Percentiles rank a stretch among this genome's conserved stretches.
phyloP scores from a whole-genome alignment of 108 stramenopile species.

The Cylindrotheca fusiformis region DNA sequence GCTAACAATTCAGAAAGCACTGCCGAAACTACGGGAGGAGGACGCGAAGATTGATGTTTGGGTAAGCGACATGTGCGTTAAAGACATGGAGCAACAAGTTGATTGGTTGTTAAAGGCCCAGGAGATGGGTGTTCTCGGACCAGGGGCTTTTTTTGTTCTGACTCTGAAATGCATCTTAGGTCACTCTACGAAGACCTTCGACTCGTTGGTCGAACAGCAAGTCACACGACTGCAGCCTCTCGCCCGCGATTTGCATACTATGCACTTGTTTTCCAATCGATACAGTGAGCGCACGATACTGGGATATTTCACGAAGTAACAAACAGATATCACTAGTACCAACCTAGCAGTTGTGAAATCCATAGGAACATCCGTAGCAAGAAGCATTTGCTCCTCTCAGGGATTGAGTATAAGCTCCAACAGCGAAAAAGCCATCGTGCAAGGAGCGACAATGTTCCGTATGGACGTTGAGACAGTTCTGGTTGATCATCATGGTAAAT shows the following conservation, averaged over 20 bases:
- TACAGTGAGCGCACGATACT: slow-evolving; percentile 58
- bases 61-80: slow-evolving; percentile 70
- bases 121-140: slow-evolving; percentile 25
- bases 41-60: slow-evolving; percentile 30
- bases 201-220: slow-evolving; percentile 37
- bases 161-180: slow-evolving; percentile 64
- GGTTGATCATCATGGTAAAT: too few species aligned
- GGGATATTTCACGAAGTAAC: slow-evolving; percentile 40
- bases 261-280: slow-evolving; percentile 62
- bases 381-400: too few species aligned
- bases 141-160: slow-evolving; percentile 43
- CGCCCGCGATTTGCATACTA: slow-evolving; percentile 22
- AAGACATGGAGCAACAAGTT: slow-evolving; percentile 42
- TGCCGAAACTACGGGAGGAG: slow-evolving; percentile 22
- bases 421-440: too few species aligned
- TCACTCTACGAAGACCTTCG: slow-evolving; percentile 48
- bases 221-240: slow-evolving; percentile 26
- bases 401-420: too few species aligned
- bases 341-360: too few species aligned
- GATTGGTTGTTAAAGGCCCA: slow-evolving; percentile 43
- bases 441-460: too few species aligned
- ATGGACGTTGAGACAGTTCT: too few species aligned
- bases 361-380: too few species aligned
- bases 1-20: slow-evolving; percentile 32
- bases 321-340: too few species aligned